A percentile compares a stretch with the other conserved stretches of the same genome.
These are phyloP conservation scores for Irineochytrium annulatum DNA, from an alignment of 192 early-diverging fungal species.

Conservation along the genomic window DNA sequence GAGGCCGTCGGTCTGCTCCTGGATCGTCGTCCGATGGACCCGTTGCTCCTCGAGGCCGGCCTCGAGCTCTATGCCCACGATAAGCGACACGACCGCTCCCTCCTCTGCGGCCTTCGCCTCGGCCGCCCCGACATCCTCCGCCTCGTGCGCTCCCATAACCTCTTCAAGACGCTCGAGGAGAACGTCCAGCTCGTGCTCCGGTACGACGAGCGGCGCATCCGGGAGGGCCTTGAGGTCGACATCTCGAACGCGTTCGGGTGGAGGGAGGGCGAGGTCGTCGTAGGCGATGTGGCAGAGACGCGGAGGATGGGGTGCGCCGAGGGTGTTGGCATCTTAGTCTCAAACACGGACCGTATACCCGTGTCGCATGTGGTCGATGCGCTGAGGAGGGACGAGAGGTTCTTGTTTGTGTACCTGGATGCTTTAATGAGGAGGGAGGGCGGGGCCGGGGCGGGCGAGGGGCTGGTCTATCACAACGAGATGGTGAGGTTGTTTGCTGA, in stretches of 20 bases:
- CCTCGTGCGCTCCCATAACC: conserved; percentile 68
- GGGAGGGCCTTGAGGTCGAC: conserved; percentile 3
- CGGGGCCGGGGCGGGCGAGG: too few species aligned
- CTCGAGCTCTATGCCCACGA: conserved; percentile 69
- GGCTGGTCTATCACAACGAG: conserved; percentile 28
- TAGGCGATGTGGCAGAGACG: conserved; percentile 16
- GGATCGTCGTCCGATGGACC: conserved; percentile 50
- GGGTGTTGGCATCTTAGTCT: conserved; percentile 78
- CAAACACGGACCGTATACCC: conserved; percentile 79
- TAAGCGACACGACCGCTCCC: conserved; percentile 69
- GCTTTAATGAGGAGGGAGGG: conserved; percentile 71
- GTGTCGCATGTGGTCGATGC: conserved; percentile 65
- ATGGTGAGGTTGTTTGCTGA: conserved; percentile 20
- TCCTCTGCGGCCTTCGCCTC: conserved; percentile 77
- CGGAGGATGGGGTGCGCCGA: conserved; percentile 9
- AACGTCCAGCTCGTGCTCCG: conserved; percentile 79
- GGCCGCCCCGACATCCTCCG: conserved; percentile 69
- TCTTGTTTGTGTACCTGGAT: conserved; percentile 88
- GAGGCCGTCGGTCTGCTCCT: conserved; percentile 66
- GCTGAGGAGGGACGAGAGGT: conserved; percentile 45
- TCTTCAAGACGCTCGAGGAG: conserved; percentile 74
- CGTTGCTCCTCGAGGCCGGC: conserved; percentile 64
- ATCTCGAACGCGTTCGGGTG: conserved; percentile 3
- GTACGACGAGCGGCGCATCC: conserved; percentile 75
- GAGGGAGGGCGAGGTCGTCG: conserved; percentile 21